Evolutionary conservation across 2,329 filamentous ascomycete genomes (phyloP), one percentile per base, ranked within the genome.

Genomic region (Paecilomyces fulvus): DNA sequence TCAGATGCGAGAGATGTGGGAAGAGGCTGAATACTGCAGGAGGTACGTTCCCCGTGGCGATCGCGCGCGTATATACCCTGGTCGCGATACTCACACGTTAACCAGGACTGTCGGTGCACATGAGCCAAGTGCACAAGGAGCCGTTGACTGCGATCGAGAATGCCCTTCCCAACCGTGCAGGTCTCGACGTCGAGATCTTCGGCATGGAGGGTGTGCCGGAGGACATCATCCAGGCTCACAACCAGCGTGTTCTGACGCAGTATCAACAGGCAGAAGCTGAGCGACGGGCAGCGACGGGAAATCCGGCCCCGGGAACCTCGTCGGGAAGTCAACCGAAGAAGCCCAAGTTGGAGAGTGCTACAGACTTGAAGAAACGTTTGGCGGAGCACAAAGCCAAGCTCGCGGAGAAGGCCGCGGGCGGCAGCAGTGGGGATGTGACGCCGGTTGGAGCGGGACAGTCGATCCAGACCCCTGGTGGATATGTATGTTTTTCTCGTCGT

Each of bases 101-200:
- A 14, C 21, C 63, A 95, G 91, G 94, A 78, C 84, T 99, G 59
- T 89, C 88, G 33, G 94, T 99, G 55, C 94, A 99, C 72, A 88
- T 97, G 90, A 95, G 92, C 70, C 94, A 99, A 73, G 94, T 99
- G 51, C 94, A 99, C 79, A 99, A 99, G 74, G 92, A 96, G 72
- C 89, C 86, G 30, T 82, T 97, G 52, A 85, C 83, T 20, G 84
- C 85, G 49, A 91, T 99, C 67, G 92, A 96, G 65, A 96, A 97
- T 80, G 91, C 94, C 52, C 82, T 96, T 2, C 86, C 89, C 0
- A 92, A 92, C 67, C 86, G 94, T 60, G 84, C 90, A 61, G 87
- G 88, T 58, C 84, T 95, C 58, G 90, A 95, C 58, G 85, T 95
- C 58, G 94, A 99, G 75, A 96, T 99, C 67, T 99, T 97, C 71